These are phyloP conservation scores for Benincasa hispida DNA, from an alignment of 306 rosid genomes.

Conservation along the genomic window DNA sequence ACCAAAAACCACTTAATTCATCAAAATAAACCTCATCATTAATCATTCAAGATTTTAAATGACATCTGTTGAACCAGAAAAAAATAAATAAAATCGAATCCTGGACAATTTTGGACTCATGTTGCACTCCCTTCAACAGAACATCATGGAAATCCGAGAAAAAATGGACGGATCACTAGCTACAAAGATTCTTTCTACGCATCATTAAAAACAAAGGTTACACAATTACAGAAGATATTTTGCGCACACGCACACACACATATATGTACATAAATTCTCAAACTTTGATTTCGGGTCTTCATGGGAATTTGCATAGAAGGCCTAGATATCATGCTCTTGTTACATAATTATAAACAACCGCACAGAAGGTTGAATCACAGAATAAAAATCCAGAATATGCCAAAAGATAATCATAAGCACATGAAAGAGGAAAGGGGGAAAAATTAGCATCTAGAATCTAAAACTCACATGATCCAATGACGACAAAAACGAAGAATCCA, in stretches of 20 bases:
- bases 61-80: not conserved
- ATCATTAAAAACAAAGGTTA: not conserved
- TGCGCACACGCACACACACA: too few relatives aligned
- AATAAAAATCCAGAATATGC: not conserved
- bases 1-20: not conserved
- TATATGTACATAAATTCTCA: not conserved
- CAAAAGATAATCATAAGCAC: not conserved
- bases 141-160: not conserved
- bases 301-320: not conserved
- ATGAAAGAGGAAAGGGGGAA: not conserved
- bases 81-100: not conserved
- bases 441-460: not conserved
- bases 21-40: not conserved
- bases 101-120: not conserved
- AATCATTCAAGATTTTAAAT: not conserved
- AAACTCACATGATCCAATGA: conserved; percentile 85
- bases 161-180: not conserved
- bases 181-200: not conserved
- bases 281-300: not conserved
- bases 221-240: too few relatives aligned
- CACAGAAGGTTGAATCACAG: not conserved
- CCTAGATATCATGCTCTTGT: not conserved
- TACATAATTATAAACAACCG: not conserved
- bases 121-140: not conserved
- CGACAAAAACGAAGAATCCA: conserved; percentile 93